Conservation (phyloP, 208 protist species). For the Wallacemonas sp. region DNA sequence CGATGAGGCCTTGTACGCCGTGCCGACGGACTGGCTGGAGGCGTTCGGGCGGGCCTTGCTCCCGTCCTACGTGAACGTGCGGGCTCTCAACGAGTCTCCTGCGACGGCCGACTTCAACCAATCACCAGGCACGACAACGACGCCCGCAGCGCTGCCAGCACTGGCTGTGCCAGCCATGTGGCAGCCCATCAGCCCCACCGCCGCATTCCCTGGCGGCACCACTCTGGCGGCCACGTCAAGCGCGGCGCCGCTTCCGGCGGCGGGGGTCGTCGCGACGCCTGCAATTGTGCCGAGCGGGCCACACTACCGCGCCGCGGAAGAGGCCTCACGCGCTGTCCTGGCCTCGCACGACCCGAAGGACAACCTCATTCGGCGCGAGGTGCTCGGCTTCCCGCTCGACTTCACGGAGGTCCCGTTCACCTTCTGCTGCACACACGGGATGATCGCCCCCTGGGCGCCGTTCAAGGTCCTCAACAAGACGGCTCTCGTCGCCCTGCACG, state of each 20-base stretch:
- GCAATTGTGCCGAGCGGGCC: neutral
- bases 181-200: neutral
- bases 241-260: too few relatives aligned
- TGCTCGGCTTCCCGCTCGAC: slow-evolving; percentile 19
- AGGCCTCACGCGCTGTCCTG: neutral
- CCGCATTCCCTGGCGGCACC: neutral
- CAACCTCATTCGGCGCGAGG: neutral
- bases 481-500: slow-evolving; percentile 17
- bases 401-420: slow-evolving; percentile 16
- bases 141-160: neutral
- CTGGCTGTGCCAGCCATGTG: neutral
- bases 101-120: neutral
- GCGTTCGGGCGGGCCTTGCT: slow-evolving; percentile 66
- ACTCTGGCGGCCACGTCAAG: neutral
- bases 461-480: slow-evolving; percentile 52
- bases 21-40: slow-evolving; percentile 71
- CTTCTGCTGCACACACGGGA: slow-evolving; percentile 42
- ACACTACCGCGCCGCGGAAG: slow-evolving; percentile 10
- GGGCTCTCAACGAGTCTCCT: slow-evolving; percentile 19
- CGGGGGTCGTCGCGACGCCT: neutral
- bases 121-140: too few relatives aligned
- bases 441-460: slow-evolving; percentile 43
- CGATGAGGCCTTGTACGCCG: slow-evolving; percentile 27
- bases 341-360: neutral
- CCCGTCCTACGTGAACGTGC: slow-evolving; percentile 41